phyloP scores from a whole-genome alignment of 73 alveolate genomes.

The Tetrahymena borealis region DNA sequence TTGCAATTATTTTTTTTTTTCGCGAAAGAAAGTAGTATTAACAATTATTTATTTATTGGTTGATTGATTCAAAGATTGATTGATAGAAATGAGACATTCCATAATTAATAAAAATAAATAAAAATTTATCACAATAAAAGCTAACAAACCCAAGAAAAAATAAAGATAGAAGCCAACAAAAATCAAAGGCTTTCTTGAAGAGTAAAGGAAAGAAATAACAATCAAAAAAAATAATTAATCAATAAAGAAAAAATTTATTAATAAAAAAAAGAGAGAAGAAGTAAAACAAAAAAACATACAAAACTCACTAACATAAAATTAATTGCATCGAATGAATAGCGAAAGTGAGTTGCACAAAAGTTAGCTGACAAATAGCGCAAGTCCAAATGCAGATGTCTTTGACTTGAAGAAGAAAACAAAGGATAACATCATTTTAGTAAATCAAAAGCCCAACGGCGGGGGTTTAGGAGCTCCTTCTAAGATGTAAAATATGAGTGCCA shows the following conservation, averaged over 20 bases:
- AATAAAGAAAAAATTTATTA: not conserved
- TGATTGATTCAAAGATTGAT: not conserved
- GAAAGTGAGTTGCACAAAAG: conserved; percentile 3
- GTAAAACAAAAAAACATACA: not conserved
- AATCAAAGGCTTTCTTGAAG: not conserved
- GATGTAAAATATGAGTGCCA: not conserved
- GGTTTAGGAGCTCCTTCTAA: not conserved
- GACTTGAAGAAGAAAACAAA: not conserved
- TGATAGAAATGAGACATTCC: not conserved
- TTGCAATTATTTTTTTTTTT: not conserved
- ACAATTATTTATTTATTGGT: not conserved
- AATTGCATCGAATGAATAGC: not conserved
- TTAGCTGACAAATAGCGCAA: not conserved
- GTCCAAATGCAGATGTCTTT: not conserved
- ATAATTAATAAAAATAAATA: not conserved
- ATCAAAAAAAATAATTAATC: not conserved
- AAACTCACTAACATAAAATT: not conserved
- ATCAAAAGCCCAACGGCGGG: not conserved
- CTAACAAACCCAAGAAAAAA: not conserved
- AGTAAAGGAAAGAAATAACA: not conserved
- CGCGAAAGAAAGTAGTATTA: not conserved
- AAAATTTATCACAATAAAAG: not conserved
- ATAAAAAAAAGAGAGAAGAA: not conserved
- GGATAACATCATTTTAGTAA: not conserved
- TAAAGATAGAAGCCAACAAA: not conserved